phyloP scores from a whole-genome alignment of 176 grass and related monocot species.

The Thalia dealbata region DNA sequence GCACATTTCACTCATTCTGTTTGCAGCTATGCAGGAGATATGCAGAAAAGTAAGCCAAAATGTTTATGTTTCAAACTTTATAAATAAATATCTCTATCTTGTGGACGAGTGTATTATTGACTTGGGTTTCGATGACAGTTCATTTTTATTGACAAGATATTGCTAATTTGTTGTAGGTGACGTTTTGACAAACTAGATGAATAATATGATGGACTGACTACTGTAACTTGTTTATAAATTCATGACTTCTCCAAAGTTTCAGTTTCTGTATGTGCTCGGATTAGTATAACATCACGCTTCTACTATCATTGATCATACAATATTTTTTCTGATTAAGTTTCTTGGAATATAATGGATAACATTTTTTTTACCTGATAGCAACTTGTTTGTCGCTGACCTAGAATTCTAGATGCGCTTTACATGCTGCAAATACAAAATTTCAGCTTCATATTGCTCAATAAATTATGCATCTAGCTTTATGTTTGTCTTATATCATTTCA shows the following conservation, averaged over 20 bases:
- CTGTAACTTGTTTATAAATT: not conserved
- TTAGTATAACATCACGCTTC: not conserved
- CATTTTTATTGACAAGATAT: not conserved
- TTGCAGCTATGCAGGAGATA: constrained; percentile 84
- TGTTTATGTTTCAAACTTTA: constrained; percentile 1
- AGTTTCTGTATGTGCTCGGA: not conserved
- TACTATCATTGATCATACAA: not conserved
- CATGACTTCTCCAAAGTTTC: not conserved
- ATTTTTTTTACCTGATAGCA: too few relatives aligned
- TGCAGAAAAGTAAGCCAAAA: constrained; percentile 47
- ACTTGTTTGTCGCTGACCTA: not conserved
- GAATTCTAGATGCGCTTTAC: not conserved
- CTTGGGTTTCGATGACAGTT: too few relatives aligned
- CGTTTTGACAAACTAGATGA: not conserved
- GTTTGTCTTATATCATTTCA: not conserved
- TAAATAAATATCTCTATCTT: not conserved
- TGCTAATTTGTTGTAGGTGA: not conserved
- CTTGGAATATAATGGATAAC: not conserved
- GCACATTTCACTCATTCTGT: constrained; percentile 94
- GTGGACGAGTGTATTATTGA: not conserved
- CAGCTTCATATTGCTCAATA: not conserved
- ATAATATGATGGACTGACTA: not conserved
- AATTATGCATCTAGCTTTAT: not conserved
- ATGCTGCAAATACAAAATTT: not conserved
- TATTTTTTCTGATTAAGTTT: not conserved